These are phyloP conservation scores for Saccharomyces paradoxus DNA, from an alignment of 805 yeast genomes.

Conservation along the genomic window DNA sequence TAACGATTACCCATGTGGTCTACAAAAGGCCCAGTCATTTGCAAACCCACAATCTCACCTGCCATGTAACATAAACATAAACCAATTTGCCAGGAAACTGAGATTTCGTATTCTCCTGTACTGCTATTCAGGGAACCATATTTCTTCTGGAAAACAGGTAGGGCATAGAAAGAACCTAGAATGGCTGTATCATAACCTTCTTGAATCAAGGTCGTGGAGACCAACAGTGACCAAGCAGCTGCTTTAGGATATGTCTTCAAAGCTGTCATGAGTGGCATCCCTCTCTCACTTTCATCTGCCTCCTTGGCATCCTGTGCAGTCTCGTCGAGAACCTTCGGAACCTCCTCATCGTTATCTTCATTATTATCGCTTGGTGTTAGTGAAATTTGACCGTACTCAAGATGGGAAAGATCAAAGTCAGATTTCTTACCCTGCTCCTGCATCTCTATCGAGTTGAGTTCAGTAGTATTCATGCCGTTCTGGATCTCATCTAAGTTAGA, in stretches of 20 bases:
- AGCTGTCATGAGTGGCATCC: constrained; percentile 30
- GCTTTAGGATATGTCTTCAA: constrained; percentile 38
- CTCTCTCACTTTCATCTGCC: too few relatives aligned
- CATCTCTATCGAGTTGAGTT: background rate
- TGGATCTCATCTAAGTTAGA: background rate
- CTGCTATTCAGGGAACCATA: constrained; percentile 32
- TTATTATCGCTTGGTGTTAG: constrained; percentile 2
- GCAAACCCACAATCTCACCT: constrained; percentile 42
- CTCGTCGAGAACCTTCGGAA: too few relatives aligned
- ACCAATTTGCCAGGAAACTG: constrained; percentile 38
- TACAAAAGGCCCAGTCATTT: constrained; percentile 37
- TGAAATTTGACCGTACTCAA: constrained; percentile 6
- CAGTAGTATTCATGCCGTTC: background rate
- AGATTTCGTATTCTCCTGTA: constrained; percentile 28
- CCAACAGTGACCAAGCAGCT: constrained; percentile 40
- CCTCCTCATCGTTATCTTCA: too few relatives aligned
- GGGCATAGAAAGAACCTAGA: constrained; percentile 37
- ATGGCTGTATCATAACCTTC: constrained; percentile 42
- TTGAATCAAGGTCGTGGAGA: constrained; percentile 40
- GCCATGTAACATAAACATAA: constrained; percentile 21
- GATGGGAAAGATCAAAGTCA: constrained; percentile 4
- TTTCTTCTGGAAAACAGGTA: constrained; percentile 37
- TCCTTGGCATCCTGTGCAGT: too few relatives aligned
- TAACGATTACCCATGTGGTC: constrained; percentile 41
- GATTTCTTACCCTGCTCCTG: background rate